These are phyloP conservation scores for Piromyces sp. DNA, from an alignment of 192 early-diverging fungal species.

Conservation along the genomic window DNA sequence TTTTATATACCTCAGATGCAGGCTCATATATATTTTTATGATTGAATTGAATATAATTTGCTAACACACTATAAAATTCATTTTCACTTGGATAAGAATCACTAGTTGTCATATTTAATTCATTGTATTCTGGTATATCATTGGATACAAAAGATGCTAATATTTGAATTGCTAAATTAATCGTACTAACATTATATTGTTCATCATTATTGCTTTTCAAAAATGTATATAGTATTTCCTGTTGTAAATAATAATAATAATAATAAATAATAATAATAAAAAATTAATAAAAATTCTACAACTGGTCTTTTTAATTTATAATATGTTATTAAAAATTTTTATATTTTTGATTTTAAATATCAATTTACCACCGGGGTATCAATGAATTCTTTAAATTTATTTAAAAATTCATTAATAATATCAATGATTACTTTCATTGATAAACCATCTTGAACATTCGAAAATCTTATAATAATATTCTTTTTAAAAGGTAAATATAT, in stretches of 20 bases:
- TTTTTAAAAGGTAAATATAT: too few species aligned
- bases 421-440: neutral
- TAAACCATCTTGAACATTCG: neutral
- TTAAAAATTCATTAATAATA: conserved; percentile 37
- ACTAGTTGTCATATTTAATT: neutral
- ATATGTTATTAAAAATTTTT: too few species aligned
- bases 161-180: neutral
- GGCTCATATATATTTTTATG: neutral
- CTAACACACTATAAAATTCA: neutral
- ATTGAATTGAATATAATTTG: neutral
- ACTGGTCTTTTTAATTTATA: too few species aligned
- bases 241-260: neutral
- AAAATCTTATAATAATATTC: neutral
- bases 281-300: too few species aligned
- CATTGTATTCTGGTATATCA: neutral
- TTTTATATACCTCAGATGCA: neutral
- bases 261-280: too few species aligned
- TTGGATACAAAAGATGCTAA: neutral
- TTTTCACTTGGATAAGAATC: neutral
- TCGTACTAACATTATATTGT: neutral
- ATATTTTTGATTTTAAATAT: too few species aligned
- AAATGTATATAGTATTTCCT: neutral
- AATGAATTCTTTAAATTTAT: conserved; percentile 37
- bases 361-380: conserved; percentile 43
- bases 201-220: neutral